Evolutionary conservation across 2,329 filamentous ascomycete species (phyloP).

Genomic region (Onygenales sp.): DNA sequence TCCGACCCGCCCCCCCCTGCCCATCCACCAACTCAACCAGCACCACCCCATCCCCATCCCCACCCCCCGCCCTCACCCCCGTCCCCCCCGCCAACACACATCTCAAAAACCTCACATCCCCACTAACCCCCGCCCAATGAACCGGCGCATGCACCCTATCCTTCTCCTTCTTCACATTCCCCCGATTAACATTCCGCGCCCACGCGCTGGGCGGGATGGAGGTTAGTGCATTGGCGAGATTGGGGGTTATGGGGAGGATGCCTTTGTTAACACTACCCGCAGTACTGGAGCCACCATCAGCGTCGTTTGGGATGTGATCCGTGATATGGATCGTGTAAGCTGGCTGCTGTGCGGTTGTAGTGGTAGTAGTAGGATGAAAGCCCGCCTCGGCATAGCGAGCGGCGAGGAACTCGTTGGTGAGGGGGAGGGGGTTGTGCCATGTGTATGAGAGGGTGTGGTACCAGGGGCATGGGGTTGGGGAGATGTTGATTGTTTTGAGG

Average conservation of each 20-base stretch:
- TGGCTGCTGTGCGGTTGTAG: too few relatives aligned
- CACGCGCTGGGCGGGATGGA: slow-evolving; percentile 5
- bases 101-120: background rate
- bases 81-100: background rate
- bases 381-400: background rate
- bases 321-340: too few relatives aligned
- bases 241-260: slow-evolving; percentile 3
- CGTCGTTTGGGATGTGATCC: too few relatives aligned
- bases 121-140: slow-evolving; percentile 1
- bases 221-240: slow-evolving; percentile 5
- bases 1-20: background rate
- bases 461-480: background rate
- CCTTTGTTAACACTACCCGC: background rate
- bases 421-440: slow-evolving; percentile 7
- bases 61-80: background rate
- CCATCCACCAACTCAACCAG: background rate
- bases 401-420: slow-evolving; percentile 2
- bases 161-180: slow-evolving; percentile 1
- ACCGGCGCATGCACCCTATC: background rate
- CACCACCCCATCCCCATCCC: too few relatives aligned
- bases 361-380: background rate
- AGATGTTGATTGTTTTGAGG: slow-evolving; percentile 7
- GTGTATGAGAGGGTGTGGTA: slow-evolving; percentile 10
- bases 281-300: background rate
- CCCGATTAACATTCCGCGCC: slow-evolving; percentile 2